A percentile compares a stretch with the other conserved stretches of the same genome.
phyloP scores from a whole-genome alignment of 2,329 filamentous ascomycete species.

The Fusarium albidum region DNA sequence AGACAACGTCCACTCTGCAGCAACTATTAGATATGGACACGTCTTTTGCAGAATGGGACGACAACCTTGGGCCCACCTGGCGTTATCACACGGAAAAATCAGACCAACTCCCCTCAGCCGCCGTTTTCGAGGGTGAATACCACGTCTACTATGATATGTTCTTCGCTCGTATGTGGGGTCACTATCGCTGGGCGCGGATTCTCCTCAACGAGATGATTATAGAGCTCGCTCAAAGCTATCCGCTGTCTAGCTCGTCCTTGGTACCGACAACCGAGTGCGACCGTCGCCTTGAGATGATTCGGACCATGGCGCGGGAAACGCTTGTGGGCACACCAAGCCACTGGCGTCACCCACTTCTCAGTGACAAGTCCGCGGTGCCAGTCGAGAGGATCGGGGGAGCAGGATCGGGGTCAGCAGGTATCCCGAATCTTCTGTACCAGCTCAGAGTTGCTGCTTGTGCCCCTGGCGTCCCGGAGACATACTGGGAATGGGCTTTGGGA shows the following conservation, averaged over 20 bases:
- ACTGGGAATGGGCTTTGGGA: slow-evolving; percentile 55
- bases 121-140: slow-evolving; percentile 61
- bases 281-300: slow-evolving; percentile 46
- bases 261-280: slow-evolving; percentile 43
- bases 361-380: slow-evolving; percentile 45
- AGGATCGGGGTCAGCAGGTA: slow-evolving; percentile 56
- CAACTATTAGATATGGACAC: slow-evolving; percentile 52
- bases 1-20: slow-evolving; percentile 47
- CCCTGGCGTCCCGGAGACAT: slow-evolving; percentile 51
- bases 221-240: slow-evolving; percentile 48
- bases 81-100: slow-evolving; percentile 45
- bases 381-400: slow-evolving; percentile 49
- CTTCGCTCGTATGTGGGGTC: slow-evolving; percentile 64
- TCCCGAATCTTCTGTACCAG: slow-evolving; percentile 59
- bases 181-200: slow-evolving; percentile 67
- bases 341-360: slow-evolving; percentile 59
- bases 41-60: slow-evolving; percentile 51
- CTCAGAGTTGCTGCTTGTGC: slow-evolving; percentile 57
- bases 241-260: slow-evolving; percentile 47
- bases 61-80: slow-evolving; percentile 46
- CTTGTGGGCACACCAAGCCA: slow-evolving; percentile 58
- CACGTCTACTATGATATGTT: slow-evolving; percentile 64
- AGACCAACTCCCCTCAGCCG: slow-evolving; percentile 46
- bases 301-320: slow-evolving; percentile 52
- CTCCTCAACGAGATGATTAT: slow-evolving; percentile 60